Conservation (phyloP, 139 green algal species). For the Yamagishiella unicocca region DNA sequence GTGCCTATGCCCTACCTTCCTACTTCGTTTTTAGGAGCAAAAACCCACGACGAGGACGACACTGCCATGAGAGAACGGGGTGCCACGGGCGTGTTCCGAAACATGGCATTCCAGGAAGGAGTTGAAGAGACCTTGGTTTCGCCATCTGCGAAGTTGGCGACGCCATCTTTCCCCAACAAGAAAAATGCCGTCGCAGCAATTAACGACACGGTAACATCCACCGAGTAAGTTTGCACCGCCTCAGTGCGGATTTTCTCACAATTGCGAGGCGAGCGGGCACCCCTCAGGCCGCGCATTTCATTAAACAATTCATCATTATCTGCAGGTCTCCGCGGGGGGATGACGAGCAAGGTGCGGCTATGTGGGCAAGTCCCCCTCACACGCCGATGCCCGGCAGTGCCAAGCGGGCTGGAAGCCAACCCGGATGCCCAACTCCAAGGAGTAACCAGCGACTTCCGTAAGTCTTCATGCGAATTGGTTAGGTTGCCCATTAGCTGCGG, state of each 20-base stretch:
- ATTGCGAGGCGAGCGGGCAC: too few species aligned
- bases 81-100: constrained; percentile 15
- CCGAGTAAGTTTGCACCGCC: not conserved
- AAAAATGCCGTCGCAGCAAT: not conserved
- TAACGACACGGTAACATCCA: not conserved
- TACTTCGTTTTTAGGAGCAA: not conserved
- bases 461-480: too few species aligned
- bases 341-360: not conserved
- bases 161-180: not conserved
- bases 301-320: too few species aligned
- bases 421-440: not conserved
- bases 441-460: not conserved
- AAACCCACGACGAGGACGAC: constrained; percentile 15
- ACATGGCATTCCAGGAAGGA: constrained; percentile 4
- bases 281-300: too few species aligned
- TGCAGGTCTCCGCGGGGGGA: not conserved
- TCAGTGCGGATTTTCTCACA: too few species aligned
- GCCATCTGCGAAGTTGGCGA: not conserved
- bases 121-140: not conserved
- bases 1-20: too few species aligned
- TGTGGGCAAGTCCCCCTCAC: not conserved
- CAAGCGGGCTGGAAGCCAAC: not conserved
- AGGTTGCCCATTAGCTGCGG: too few species aligned
- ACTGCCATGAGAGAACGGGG: not conserved
- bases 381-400: too few species aligned